These are phyloP conservation scores for Discostella stelligeroides DNA, from an alignment of 108 stramenopile genomes.

Conservation along the genomic window DNA sequence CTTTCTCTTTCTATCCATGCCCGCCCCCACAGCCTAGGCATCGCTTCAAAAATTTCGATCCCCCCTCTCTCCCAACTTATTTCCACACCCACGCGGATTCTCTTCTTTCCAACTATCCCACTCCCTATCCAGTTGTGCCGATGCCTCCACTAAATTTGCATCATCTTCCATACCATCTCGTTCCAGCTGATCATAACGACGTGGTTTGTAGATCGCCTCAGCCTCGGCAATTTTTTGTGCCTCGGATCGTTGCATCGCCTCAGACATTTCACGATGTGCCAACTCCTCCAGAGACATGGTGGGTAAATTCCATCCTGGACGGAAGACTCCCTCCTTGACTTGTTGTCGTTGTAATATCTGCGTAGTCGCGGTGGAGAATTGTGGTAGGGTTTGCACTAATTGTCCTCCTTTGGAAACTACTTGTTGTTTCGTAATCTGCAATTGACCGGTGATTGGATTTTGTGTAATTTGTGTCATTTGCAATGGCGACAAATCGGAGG, in stretches of 20 bases:
- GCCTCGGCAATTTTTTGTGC: slow-evolving; percentile 75
- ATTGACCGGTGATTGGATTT: slow-evolving; percentile 65
- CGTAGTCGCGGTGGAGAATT: background rate
- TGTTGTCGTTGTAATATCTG: slow-evolving; percentile 62
- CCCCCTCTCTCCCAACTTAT: slow-evolving; percentile 89
- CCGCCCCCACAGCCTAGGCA: background rate
- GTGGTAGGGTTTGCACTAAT: slow-evolving; percentile 4
- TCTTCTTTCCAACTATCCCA: slow-evolving; percentile 98
- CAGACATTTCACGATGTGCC: slow-evolving; percentile 83
- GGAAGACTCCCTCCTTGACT: slow-evolving; percentile 86
- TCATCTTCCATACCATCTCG: slow-evolving; percentile 93
- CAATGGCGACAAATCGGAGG: slow-evolving; percentile 23
- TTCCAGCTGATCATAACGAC: slow-evolving; percentile 88
- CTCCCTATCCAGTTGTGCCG: slow-evolving; percentile 84
- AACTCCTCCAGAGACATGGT: slow-evolving; percentile 95
- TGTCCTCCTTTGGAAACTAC: slow-evolving; percentile 62
- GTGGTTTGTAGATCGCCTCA: slow-evolving; percentile 45
- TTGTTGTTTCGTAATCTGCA: slow-evolving; percentile 72
- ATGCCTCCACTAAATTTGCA: slow-evolving; percentile 78
- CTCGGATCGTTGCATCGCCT: slow-evolving; percentile 79
- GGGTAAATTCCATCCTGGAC: slow-evolving; percentile 92
- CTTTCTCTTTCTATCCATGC: no score
- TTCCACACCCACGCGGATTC: slow-evolving; percentile 95
- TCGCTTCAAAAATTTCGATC: slow-evolving; percentile 86
- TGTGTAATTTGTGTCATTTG: slow-evolving; percentile 84